These are phyloP conservation scores for Boletus pseudopeckii DNA, from an alignment of 768 basidiomycete species.

Conservation along the genomic window DNA sequence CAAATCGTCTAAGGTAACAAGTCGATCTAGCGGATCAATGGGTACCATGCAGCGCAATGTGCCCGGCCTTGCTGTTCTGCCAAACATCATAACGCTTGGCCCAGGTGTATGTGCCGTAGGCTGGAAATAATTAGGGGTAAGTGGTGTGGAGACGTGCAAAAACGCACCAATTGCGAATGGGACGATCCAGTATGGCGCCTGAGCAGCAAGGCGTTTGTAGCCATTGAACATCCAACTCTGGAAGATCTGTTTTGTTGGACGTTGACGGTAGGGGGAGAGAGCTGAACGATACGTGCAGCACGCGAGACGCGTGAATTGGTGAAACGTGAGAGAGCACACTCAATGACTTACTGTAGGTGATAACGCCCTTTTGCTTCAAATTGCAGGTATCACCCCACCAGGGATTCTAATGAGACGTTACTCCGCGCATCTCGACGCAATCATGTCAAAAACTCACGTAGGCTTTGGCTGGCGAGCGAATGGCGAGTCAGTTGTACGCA, in stretches of 20 bases:
- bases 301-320: constrained; percentile 1
- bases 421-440: not conserved
- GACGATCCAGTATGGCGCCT: constrained; percentile 74
- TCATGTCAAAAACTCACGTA: constrained; percentile 58
- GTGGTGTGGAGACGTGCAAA: not conserved
- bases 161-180: constrained; percentile 76
- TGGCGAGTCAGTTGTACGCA: not conserved
- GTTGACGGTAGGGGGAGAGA: constrained; percentile 79
- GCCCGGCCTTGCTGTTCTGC: constrained; percentile 81
- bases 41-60: constrained; percentile 45
- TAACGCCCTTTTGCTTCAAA: constrained; percentile 72
- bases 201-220: constrained; percentile 67
- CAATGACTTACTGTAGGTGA: constrained; percentile 69
- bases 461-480: constrained; percentile 55
- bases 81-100: constrained; percentile 64
- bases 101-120: constrained; percentile 78
- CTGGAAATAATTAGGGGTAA: constrained; percentile 37
- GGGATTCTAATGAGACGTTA: constrained; percentile 50
- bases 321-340: not conserved
- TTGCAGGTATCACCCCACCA: constrained; percentile 88
- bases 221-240: constrained; percentile 84
- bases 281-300: constrained; percentile 39
- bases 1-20: constrained; percentile 9
- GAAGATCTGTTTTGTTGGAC: constrained; percentile 67
- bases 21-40: constrained; percentile 18